Evolutionary conservation across 176 grass and related monocot genomes (phyloP).

Genomic region (Avena eriantha): DNA sequence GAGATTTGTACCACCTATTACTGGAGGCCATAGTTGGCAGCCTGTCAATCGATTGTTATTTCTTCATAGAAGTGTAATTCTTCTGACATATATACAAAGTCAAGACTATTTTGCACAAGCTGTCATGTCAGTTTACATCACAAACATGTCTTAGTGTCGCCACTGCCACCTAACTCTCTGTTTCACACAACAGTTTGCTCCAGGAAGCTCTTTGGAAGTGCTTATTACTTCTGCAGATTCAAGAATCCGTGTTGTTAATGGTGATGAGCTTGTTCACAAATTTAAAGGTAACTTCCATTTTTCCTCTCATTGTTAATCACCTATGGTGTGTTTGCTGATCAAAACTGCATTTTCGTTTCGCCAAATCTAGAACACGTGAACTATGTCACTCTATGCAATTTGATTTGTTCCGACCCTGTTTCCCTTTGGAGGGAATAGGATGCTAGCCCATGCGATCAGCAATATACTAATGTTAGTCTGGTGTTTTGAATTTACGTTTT

Average conservation of each 20-base stretch:
- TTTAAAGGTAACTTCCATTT: constrained; percentile 78
- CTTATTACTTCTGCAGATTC: constrained; percentile 98
- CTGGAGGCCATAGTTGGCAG: no score
- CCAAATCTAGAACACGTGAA: not conserved
- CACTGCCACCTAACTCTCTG: constrained; percentile 29
- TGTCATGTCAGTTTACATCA: no score
- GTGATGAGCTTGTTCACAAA: constrained; percentile 89
- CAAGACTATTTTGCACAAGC: no score
- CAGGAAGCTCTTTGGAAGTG: constrained; percentile 89
- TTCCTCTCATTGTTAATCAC: not conserved
- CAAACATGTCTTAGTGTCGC: no score
- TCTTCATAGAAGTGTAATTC: no score
- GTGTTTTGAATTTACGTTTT: not conserved
- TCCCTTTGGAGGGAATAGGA: not conserved
- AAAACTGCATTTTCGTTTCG: not conserved
- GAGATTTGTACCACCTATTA: not conserved
- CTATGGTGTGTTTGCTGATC: not conserved
- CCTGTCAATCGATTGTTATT: no score
- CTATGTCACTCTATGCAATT: not conserved
- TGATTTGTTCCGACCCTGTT: not conserved
- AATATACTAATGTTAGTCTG: not conserved
- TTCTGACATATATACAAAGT: no score
- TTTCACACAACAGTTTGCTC: constrained; percentile 79
- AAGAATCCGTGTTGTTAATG: constrained; percentile 97
- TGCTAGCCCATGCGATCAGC: not conserved